These are phyloP conservation scores for Nicotiana knightiana DNA, from an alignment of 257 asterid species.

Conservation along the genomic window DNA sequence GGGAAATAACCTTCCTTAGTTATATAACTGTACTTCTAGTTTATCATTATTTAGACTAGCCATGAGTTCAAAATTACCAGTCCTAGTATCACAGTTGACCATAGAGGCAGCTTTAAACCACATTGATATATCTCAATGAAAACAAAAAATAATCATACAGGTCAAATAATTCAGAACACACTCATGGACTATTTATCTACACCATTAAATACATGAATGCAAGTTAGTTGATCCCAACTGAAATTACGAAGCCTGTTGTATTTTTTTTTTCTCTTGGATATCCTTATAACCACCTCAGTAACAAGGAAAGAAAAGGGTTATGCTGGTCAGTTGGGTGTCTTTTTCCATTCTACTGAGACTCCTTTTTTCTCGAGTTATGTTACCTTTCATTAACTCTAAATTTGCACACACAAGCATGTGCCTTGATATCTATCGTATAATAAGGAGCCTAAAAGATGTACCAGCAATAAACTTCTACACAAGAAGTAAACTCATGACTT, in stretches of 20 bases:
- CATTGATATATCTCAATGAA: not conserved
- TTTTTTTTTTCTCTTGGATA: not conserved
- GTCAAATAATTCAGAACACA: not conserved
- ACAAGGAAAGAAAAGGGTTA: not conserved
- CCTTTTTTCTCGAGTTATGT: not conserved
- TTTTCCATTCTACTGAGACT: not conserved
- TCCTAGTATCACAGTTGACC: not conserved
- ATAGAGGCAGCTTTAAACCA: not conserved
- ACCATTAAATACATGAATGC: not conserved
- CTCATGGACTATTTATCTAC: not conserved
- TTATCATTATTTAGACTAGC: not conserved
- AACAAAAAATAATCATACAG: not conserved
- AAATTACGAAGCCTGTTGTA: not conserved
- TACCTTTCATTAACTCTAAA: not conserved
- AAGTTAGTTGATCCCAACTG: not conserved
- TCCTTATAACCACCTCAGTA: not conserved
- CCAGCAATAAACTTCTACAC: not conserved
- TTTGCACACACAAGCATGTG: not conserved
- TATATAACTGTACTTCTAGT: not conserved
- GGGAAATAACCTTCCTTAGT: not conserved
- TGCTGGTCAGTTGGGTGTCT: not conserved
- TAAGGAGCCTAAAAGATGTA: not conserved
- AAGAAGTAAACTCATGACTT: not conserved
- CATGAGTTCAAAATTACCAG: not conserved
- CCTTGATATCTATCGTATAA: not conserved